Evolutionary conservation across 1,284 basidiomycete genomes (phyloP), one percentile per base, ranked within the genome.

Genomic region (Heimioporus punctisporus): DNA sequence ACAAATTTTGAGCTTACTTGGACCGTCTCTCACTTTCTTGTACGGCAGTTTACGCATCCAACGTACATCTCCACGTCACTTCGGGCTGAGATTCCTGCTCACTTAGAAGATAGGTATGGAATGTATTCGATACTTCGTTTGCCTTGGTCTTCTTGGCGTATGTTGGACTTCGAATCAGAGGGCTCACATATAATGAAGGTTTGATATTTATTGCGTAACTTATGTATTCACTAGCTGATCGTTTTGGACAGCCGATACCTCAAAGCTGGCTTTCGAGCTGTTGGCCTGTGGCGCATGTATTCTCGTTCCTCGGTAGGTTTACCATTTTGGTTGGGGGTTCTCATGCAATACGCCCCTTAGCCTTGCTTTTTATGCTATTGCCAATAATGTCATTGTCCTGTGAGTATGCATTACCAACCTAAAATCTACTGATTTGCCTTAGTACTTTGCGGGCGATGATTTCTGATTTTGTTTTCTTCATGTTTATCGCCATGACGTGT

Each of bases 251-350:
- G 83, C 70, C 24, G 74, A 72, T 11, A 71, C 78, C 0, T 92
- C 92, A 3, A 82, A 85, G 49, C 73, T 90, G 56, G 88, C 88
- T 7, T 95, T 95, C 64, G 92, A 95, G 62, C 79, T 94, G 42
- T 78, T 96, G 31, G 82, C 93, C 6, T 93, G 90, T 63, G 92
- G 88, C 10, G 93, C 91, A 11, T 95, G 93, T 64, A 88, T 96
- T 47, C 80, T 96, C 25, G 92, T 95, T 66, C 93, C 94, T 12
- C 81, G 93, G 85, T 83, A 58, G 40, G 58, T 56, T 43, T 45
- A 31, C n/a, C n/a, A n/a, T n/a, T n/a, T n/a, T n/a, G n/a, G n/a
- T n/a, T n/a, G n/a, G n/a, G n/a, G n/a, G n/a, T n/a, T n/a, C n/a
- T n/a, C n/a, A n/a, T n/a, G n/a, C n/a, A n/a, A n/a, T n/a, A n/a